A percentile compares a stretch with the other conserved stretches of the same genome.
phyloP scores from a whole-genome alignment of 2,329 filamentous ascomycete species.

The Penicillium thymicola region DNA sequence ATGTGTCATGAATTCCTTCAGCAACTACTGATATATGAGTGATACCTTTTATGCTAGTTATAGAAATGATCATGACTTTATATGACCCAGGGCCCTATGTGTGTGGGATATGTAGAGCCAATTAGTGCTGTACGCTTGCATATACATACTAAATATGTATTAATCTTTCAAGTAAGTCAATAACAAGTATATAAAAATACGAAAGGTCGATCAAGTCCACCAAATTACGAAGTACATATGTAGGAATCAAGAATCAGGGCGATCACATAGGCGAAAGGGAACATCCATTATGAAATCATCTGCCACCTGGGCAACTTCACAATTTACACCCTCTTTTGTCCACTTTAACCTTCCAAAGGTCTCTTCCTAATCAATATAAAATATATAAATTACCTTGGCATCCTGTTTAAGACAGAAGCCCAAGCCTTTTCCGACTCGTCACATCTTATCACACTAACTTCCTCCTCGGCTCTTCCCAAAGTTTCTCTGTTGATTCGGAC shows the following conservation, averaged over 20 bases:
- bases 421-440: neutral
- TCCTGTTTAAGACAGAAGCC: neutral
- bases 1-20: neutral
- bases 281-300: conserved; percentile 19
- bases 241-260: neutral
- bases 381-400: neutral
- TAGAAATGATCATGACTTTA: conserved; percentile 7
- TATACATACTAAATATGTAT: too few species aligned
- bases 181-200: neutral
- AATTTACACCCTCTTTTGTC: neutral
- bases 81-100: neutral
- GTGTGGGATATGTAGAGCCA: neutral
- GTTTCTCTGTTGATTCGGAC: neutral
- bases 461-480: neutral
- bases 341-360: neutral
- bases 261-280: neutral
- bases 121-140: too few species aligned
- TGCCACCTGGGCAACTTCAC: neutral
- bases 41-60: neutral
- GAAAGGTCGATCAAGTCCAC: neutral
- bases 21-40: neutral
- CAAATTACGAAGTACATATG: too few species aligned
- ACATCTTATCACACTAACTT: neutral
- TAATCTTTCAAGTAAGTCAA: neutral
- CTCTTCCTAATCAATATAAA: neutral